A percentile compares a stretch with the other conserved stretches of the same genome.
phyloP scores from a whole-genome alignment of 208 protist genomes.

The Wallacemonas sp. region DNA sequence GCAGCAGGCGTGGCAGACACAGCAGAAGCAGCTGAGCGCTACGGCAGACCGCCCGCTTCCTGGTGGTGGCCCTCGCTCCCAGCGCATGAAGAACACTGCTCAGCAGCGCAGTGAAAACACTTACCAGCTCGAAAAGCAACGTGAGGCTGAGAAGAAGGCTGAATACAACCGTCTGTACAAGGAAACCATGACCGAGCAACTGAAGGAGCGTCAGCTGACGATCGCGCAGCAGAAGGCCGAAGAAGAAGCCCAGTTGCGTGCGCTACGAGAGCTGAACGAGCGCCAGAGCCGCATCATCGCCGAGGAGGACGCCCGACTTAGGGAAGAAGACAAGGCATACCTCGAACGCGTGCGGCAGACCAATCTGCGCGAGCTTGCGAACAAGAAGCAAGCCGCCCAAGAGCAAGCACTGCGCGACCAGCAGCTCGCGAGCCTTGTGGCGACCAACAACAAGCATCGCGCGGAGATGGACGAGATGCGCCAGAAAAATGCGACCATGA shows the following conservation, averaged over 20 bases:
- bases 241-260: slow-evolving; percentile 46
- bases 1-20: slow-evolving; percentile 46
- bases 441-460: slow-evolving; percentile 52
- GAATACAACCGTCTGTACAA: slow-evolving; percentile 65
- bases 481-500: slow-evolving; percentile 45
- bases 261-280: slow-evolving; percentile 43
- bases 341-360: slow-evolving; percentile 54
- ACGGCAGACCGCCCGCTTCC: slow-evolving; percentile 44
- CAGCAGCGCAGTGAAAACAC: slow-evolving; percentile 32
- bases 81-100: slow-evolving; percentile 25
- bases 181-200: slow-evolving; percentile 58
- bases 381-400: slow-evolving; percentile 32
- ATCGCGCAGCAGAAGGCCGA: slow-evolving; percentile 39
- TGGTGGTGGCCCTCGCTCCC: slow-evolving; percentile 51
- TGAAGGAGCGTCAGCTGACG: slow-evolving; percentile 51
- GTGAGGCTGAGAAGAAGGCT: slow-evolving; percentile 56
- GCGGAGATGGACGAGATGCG: slow-evolving; percentile 57
- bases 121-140: slow-evolving; percentile 47
- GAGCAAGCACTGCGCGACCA: slow-evolving; percentile 48
- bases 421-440: slow-evolving; percentile 36
- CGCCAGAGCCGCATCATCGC: slow-evolving; percentile 41
- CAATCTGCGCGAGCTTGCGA: slow-evolving; percentile 59
- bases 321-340: slow-evolving; percentile 56
- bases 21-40: slow-evolving; percentile 8
- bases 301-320: slow-evolving; percentile 35